phyloP scores from a whole-genome alignment of 2,329 filamentous ascomycete genomes.

The Daldinia sp. region DNA sequence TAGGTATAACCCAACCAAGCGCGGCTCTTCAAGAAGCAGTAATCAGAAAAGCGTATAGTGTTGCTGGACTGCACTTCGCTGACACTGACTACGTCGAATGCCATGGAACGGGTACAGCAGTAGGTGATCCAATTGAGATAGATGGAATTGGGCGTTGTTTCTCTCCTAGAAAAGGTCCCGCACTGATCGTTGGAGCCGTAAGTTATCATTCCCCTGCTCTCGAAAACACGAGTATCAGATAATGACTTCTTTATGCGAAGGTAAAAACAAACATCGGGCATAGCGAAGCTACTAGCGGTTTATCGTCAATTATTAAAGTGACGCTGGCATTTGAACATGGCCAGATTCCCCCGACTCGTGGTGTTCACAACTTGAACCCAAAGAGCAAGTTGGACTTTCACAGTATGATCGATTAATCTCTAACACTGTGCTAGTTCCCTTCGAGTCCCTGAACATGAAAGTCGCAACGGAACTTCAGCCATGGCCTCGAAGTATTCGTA shows the following conservation, averaged over 20 bases:
- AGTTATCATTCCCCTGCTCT: no score
- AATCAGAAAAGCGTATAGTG: background rate
- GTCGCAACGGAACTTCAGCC: constrained; percentile 48
- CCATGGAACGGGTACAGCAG: background rate
- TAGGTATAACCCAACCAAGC: background rate
- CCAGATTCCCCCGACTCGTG: background rate
- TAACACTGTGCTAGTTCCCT: no score
- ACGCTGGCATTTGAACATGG: background rate
- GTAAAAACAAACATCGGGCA: background rate
- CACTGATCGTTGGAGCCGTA: background rate
- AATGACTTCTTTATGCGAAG: no score
- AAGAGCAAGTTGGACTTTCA: no score
- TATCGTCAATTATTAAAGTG: background rate
- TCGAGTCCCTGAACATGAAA: no score
- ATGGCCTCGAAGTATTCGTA: constrained; percentile 54
- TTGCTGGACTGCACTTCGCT: background rate
- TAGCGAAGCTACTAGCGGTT: background rate
- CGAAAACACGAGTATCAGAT: no score
- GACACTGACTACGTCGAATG: background rate
- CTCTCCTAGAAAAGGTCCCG: background rate
- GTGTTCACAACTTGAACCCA: background rate
- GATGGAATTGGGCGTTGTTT: background rate
- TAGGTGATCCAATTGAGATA: background rate
- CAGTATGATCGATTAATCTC: no score
- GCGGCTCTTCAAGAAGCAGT: background rate